A percentile compares a stretch with the other conserved stretches of the same genome.
phyloP scores from a whole-genome alignment of 306 rosid genomes.

The Fagus crenata region DNA sequence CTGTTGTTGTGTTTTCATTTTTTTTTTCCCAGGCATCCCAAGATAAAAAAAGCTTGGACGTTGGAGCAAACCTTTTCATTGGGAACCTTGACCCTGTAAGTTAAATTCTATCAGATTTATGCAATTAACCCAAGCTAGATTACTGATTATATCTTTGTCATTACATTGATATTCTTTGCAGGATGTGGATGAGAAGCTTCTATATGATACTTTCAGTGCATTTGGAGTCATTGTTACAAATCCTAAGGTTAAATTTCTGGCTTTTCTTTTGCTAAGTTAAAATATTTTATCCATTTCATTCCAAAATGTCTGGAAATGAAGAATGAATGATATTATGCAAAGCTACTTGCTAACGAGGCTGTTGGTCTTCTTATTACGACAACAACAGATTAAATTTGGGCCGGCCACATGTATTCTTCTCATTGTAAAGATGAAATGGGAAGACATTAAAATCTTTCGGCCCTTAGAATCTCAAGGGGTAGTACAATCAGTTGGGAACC shows the following conservation, averaged over 20 bases:
- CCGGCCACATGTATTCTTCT: not conserved
- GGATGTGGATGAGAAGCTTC: slow-evolving; percentile 99
- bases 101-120: slow-evolving; percentile 14
- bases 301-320: not conserved
- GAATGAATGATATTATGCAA: not conserved
- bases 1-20: slow-evolving; percentile 12
- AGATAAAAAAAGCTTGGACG: slow-evolving; percentile 97
- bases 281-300: not conserved
- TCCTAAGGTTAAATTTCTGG: slow-evolving; percentile 66
- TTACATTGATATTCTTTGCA: slow-evolving; percentile 37
- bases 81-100: slow-evolving; percentile 97
- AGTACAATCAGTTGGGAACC: too few species aligned
- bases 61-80: slow-evolving; percentile 93
- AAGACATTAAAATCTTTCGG: not conserved
- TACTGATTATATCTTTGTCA: slow-evolving; percentile 15
- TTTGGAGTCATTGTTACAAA: slow-evolving; percentile 97
- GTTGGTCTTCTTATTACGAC: not conserved
- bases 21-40: slow-evolving; percentile 76
- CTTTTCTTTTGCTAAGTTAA: slow-evolving; percentile 13
- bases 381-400: too few species aligned
- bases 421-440: not conserved
- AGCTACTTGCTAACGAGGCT: not conserved
- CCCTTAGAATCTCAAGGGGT: not conserved
- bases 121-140: not conserved
- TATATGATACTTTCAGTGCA: slow-evolving; percentile 96